These are phyloP conservation scores for Saccharomycopsis fodiens DNA, from an alignment of 805 yeast species.

Conservation along the genomic window DNA sequence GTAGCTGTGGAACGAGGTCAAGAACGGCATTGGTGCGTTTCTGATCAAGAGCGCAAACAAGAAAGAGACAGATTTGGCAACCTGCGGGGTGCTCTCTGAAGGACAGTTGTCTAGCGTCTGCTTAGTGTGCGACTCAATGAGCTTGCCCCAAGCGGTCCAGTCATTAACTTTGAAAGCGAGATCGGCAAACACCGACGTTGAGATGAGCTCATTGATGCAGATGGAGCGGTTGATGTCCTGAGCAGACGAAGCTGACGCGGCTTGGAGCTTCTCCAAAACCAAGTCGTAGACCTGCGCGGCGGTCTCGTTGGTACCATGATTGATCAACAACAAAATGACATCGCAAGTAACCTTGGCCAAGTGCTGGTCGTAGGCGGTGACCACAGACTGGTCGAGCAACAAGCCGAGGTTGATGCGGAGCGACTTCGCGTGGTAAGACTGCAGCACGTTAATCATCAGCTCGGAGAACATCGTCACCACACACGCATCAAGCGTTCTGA, in stretches of 20 bases:
- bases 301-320: constrained; percentile 44
- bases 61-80: constrained; percentile 22
- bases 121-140: constrained; percentile 1
- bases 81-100: neutral
- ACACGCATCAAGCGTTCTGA: constrained; percentile 27
- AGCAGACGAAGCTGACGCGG: constrained; percentile 2
- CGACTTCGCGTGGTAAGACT: constrained; percentile 69
- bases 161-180: constrained; percentile 55
- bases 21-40: constrained; percentile 27
- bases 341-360: constrained; percentile 47
- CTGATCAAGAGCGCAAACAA: constrained; percentile 50
- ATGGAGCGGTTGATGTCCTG: constrained; percentile 22
- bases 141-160: constrained; percentile 34
- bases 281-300: constrained; percentile 36
- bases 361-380: constrained; percentile 21
- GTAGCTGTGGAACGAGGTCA: constrained; percentile 21
- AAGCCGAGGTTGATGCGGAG: constrained; percentile 36
- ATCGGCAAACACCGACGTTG: constrained; percentile 53
- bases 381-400: constrained; percentile 33
- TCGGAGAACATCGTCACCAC: constrained; percentile 60
- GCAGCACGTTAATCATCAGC: constrained; percentile 64
- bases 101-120: neutral
- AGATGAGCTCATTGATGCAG: constrained; percentile 26
- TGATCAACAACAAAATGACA: constrained; percentile 43
- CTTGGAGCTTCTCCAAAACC: neutral